A percentile compares a stretch with the other conserved stretches of the same genome.
phyloP scores from a whole-genome alignment of 371 early-diverging fungal genomes.

The Choanephora cucurbitarum region DNA sequence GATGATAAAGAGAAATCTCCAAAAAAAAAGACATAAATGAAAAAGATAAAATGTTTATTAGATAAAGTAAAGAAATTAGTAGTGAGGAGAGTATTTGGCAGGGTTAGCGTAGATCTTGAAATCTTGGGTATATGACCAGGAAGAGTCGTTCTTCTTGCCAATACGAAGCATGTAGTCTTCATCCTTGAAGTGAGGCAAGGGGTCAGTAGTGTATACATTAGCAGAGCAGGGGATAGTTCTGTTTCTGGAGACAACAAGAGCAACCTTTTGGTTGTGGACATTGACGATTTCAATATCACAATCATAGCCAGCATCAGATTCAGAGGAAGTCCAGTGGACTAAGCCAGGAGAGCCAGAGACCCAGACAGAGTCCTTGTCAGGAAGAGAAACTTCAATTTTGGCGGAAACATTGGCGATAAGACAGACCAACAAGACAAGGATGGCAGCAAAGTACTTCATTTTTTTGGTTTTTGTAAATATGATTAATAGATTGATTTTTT shows the following conservation, averaged over 20 bases:
- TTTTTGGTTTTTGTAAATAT: not conserved
- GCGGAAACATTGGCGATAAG: not conserved
- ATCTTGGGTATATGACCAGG: conserved; percentile 8
- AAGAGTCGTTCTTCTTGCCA: not conserved
- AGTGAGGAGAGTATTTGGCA: not conserved
- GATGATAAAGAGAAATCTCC: too few relatives aligned
- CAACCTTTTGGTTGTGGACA: conserved; percentile 2
- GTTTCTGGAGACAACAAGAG: not conserved
- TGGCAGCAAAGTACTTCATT: not conserved
- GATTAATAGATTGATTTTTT: too few relatives aligned
- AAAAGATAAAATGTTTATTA: not conserved
- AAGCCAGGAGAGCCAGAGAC: conserved; percentile 1
- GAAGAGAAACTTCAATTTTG: conserved; percentile 6
- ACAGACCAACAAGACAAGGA: not conserved
- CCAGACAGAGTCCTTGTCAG: conserved; percentile 6
- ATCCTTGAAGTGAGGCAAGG: not conserved
- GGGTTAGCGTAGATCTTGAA: conserved; percentile 4
- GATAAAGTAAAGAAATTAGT: not conserved
- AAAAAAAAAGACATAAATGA: not conserved
- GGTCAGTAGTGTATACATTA: not conserved
- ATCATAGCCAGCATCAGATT: not conserved
- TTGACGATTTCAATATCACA: conserved; percentile 5
- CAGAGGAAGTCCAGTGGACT: conserved; percentile 4
- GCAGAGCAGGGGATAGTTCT: not conserved
- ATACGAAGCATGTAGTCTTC: conserved; percentile 9